These are phyloP conservation scores for Cytospora piceae DNA, from an alignment of 2,329 filamentous ascomycete species.

Conservation along the genomic window DNA sequence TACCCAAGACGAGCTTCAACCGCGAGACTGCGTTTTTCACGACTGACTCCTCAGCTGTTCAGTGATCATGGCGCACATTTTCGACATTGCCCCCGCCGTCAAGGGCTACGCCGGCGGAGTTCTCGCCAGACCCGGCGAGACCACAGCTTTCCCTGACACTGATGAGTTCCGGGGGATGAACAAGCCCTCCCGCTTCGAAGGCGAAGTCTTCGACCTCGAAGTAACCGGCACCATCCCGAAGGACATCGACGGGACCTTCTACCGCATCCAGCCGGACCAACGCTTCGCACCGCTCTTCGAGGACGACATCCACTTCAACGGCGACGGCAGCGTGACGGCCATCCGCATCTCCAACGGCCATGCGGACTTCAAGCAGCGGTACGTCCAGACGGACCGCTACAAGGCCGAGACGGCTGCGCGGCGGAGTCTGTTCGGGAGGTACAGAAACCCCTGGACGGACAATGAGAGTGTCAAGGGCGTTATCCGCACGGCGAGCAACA, in stretches of 20 bases:
- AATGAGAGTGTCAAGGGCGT: slow-evolving; percentile 58
- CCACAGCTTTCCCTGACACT: slow-evolving; percentile 41
- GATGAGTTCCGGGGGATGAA: slow-evolving; percentile 43
- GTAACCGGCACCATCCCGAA: slow-evolving; percentile 47
- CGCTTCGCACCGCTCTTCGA: slow-evolving; percentile 58
- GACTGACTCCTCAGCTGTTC: slow-evolving; percentile 21
- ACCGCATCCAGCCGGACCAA: slow-evolving; percentile 56
- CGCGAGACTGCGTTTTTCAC: background rate
- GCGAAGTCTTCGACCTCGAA: slow-evolving; percentile 44
- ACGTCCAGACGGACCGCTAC: slow-evolving; percentile 46
- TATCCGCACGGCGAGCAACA: slow-evolving; percentile 61
- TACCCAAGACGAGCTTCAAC: too few species aligned
- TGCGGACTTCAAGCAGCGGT: slow-evolving; percentile 48
- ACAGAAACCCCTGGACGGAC: slow-evolving; percentile 61
- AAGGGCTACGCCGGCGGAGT: slow-evolving; percentile 38
- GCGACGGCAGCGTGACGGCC: slow-evolving; percentile 45
- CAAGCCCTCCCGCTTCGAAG: slow-evolving; percentile 43
- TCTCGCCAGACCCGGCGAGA: slow-evolving; percentile 35
- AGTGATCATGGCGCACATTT: slow-evolving; percentile 42
- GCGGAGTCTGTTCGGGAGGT: slow-evolving; percentile 54
- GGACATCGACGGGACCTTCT: slow-evolving; percentile 53
- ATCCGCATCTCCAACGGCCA: slow-evolving; percentile 46
- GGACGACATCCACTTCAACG: slow-evolving; percentile 49
- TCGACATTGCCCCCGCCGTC: slow-evolving; percentile 40
- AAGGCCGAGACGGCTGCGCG: slow-evolving; percentile 38